These are phyloP conservation scores for Termitomyces bulborhizus DNA, from an alignment of 768 basidiomycete species.

Conservation along the genomic window DNA sequence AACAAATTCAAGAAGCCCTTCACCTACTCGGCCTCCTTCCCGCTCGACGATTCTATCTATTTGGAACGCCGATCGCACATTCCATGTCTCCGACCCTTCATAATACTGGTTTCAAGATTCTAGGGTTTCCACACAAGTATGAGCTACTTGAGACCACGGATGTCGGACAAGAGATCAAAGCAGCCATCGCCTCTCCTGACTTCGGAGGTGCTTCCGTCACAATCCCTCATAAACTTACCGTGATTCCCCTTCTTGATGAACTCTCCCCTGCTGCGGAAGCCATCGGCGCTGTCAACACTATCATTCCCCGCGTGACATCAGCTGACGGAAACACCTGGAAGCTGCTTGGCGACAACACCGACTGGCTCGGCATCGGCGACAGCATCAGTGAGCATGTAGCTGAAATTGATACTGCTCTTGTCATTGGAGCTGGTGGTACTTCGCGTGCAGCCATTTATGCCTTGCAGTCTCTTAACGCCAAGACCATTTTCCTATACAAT, in stretches of 20 bases:
- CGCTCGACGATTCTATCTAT: slow-evolving; percentile 70
- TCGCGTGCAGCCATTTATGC: slow-evolving; percentile 94
- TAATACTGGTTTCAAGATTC: slow-evolving; percentile 75
- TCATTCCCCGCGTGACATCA: slow-evolving; percentile 47
- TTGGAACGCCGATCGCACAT: slow-evolving; percentile 82
- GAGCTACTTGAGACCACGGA: slow-evolving; percentile 65
- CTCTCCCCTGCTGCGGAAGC: slow-evolving; percentile 75
- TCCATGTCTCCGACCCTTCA: slow-evolving; percentile 93
- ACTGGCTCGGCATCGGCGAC: slow-evolving; percentile 84
- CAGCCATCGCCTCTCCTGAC: slow-evolving; percentile 52
- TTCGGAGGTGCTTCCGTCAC: slow-evolving; percentile 98
- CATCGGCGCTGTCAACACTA: slow-evolving; percentile 95
- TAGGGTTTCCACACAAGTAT: slow-evolving; percentile 85
- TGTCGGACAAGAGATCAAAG: slow-evolving; percentile 61
- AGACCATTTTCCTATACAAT: slow-evolving; percentile 81
- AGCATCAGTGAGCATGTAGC: slow-evolving; percentile 40
- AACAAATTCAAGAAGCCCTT: slow-evolving; percentile 77
- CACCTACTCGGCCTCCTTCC: slow-evolving; percentile 79
- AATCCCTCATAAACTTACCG: slow-evolving; percentile 89
- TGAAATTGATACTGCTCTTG: slow-evolving; percentile 50
- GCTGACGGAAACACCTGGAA: slow-evolving; percentile 34
- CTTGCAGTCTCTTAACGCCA: slow-evolving; percentile 59
- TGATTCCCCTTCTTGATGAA: slow-evolving; percentile 77
- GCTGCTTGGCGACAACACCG: slow-evolving; percentile 93
- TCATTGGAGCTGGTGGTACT: slow-evolving; percentile 95